phyloP scores from a whole-genome alignment of 176 grass and related monocot species.

The Phragmites australis region DNA sequence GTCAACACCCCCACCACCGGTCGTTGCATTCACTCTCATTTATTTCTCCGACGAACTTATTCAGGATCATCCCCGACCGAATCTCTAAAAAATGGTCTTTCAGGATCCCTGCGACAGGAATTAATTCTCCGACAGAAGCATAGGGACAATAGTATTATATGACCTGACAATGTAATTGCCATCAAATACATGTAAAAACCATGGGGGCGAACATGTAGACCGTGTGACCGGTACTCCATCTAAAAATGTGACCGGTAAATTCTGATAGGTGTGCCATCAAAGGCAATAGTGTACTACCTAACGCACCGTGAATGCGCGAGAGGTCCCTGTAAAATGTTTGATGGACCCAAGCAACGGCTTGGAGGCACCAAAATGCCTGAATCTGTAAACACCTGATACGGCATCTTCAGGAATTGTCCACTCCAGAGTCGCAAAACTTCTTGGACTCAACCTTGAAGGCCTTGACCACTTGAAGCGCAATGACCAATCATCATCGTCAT shows the following conservation, averaged over 20 bases:
- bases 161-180: slow-evolving; percentile 20
- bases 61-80: no score
- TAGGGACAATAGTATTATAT: neutral
- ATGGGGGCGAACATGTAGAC: neutral
- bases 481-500: slow-evolving; percentile 92
- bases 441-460: slow-evolving; percentile 63
- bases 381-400: slow-evolving; percentile 67
- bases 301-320: slow-evolving; percentile 69
- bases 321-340: slow-evolving; percentile 82
- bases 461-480: slow-evolving; percentile 88
- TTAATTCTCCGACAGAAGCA: no score
- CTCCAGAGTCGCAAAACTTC: slow-evolving; percentile 71
- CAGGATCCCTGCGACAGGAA: no score
- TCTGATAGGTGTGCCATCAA: neutral
- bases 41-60: no score
- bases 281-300: slow-evolving; percentile 25
- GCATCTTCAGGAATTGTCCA: slow-evolving; percentile 79
- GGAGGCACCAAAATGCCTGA: slow-evolving; percentile 87
- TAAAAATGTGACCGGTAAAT: neutral
- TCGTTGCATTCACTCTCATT: no score
- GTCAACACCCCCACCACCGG: no score
- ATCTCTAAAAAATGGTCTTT: no score
- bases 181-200: slow-evolving; percentile 9
- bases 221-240: neutral
- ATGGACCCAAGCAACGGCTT: slow-evolving; percentile 73